Evolutionary conservation across 1,284 basidiomycete species (phyloP).

Genomic region (Cryptococcus sp.): DNA sequence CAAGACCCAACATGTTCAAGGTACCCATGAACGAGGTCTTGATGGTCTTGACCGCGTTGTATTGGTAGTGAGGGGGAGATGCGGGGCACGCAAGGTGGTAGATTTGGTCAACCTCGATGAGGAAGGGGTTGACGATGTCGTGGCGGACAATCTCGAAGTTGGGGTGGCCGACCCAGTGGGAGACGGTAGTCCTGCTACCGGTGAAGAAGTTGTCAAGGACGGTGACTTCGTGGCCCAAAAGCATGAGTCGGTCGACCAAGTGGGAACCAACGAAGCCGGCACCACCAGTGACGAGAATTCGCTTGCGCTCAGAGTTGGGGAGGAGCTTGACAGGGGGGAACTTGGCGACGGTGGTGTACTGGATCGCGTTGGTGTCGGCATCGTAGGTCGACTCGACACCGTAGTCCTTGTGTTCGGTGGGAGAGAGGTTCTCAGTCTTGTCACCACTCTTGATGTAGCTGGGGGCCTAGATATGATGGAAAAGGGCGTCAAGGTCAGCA

Average conservation of each 20-base stretch:
- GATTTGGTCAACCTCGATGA: slow-evolving; percentile 97
- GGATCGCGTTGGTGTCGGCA: slow-evolving; percentile 73
- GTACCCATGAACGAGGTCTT: slow-evolving; percentile 98
- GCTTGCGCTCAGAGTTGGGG: slow-evolving; percentile 73
- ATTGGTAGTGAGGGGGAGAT: slow-evolving; percentile 92
- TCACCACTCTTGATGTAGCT: slow-evolving; percentile 57
- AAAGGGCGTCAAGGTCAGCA: not conserved
- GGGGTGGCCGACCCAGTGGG: slow-evolving; percentile 94
- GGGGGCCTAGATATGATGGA: slow-evolving; percentile 40
- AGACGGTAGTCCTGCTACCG: slow-evolving; percentile 85
- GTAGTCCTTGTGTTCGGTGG: slow-evolving; percentile 56
- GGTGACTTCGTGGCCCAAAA: slow-evolving; percentile 95
- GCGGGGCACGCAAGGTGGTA: slow-evolving; percentile 96
- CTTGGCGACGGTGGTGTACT: slow-evolving; percentile 84
- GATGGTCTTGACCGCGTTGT: slow-evolving; percentile 93
- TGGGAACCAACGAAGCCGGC: slow-evolving; percentile 98
- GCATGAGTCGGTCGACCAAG: slow-evolving; percentile 94
- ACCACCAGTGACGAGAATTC: slow-evolving; percentile 85
- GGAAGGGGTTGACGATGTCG: slow-evolving; percentile 93
- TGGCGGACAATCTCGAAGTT: slow-evolving; percentile 98
- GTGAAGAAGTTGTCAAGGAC: slow-evolving; percentile 99
- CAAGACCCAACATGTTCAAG: slow-evolving; percentile 96
- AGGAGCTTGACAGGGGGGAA: slow-evolving; percentile 90
- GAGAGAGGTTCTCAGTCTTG: slow-evolving; percentile 59
- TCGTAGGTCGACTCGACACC: slow-evolving; percentile 82